Base-by-base conservation (phyloP, 306 rosid species). In the Vigna reflexopilosa region DNA sequence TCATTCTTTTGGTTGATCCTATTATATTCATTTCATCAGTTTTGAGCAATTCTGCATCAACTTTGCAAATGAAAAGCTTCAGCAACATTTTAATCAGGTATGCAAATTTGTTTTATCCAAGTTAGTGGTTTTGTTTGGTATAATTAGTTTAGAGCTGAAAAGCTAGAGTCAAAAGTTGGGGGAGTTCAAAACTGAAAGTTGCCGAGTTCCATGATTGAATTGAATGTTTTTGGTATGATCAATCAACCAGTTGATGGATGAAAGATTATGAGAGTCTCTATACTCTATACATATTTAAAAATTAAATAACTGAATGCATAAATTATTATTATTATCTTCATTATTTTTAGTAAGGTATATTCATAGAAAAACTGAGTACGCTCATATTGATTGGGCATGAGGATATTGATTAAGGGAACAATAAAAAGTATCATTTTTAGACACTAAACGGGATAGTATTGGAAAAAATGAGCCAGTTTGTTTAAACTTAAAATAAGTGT, bases 41-140 rank as follows among this genome's bases (percentile, higher is more conserved):
- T 93, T 93, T 80, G 98, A 93, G 91, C 98, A 93, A 82, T 93
- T 93, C 83, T 93, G 96, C 88, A 93, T 93, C 54, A 93, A 93
- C 51, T 93, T 93, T 91, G 98, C 98, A 12, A 93, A 93, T 77
- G 98, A 93, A 90, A 93, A 93, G 90, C 93, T 93, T 63, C 98
- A 91, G 81, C 96, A 93, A 70, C 98, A 93, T 85, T 93, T 93
- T 71, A 93, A 93, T 28, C 93, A 91, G 98, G 98, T 93, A 63
- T 44, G 77, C 40, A 28, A 20, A 49, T 22, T 13, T 40, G 61
- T 22, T 50, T 72, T 49, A 52, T 14, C 68, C 19, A 62, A 16
- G 75, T 52, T 55, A 14, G 36, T 57, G 19, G 68, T 20, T 15
- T 15, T 62, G 67, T 7, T 62, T 62, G 67, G 20, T 30, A 61